Evolutionary conservation across 2,329 filamentous ascomycete genomes (phyloP).

Genomic region (Neofusicoccum laricinum): DNA sequence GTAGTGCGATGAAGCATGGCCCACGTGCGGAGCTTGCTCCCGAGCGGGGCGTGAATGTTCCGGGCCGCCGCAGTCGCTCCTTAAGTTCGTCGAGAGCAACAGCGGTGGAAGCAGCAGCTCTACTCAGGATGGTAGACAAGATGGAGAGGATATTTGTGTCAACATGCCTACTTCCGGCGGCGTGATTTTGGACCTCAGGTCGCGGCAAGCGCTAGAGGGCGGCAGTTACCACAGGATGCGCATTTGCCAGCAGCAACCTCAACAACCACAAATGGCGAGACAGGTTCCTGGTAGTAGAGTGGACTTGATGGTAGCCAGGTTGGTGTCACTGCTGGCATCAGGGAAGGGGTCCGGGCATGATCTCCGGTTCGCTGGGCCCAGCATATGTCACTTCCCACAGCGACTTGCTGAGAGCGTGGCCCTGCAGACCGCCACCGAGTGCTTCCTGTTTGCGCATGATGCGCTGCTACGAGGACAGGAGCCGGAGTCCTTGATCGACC

Average conservation of each 20-base stretch:
- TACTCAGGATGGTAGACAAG: too few species aligned
- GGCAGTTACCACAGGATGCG: slow-evolving; percentile 18
- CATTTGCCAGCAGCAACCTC: neutral
- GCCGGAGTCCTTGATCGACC: slow-evolving; percentile 4
- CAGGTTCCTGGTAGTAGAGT: too few species aligned
- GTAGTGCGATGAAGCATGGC: slow-evolving; percentile 19
- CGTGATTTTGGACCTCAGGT: neutral
- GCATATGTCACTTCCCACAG: slow-evolving; percentile 6
- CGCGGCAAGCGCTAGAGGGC: neutral
- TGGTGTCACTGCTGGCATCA: too few species aligned
- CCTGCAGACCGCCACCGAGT: slow-evolving; percentile 10
- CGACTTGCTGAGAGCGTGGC: slow-evolving; percentile 11
- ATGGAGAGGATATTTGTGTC: too few species aligned
- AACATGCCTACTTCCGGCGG: too few species aligned
- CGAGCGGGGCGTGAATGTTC: slow-evolving; percentile 12
- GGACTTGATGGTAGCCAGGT: too few species aligned
- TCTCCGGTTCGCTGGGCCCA: neutral
- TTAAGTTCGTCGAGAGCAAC: slow-evolving; percentile 9
- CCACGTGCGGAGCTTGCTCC: slow-evolving; percentile 14
- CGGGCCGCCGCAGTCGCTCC: slow-evolving; percentile 2
- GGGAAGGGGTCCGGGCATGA: too few species aligned
- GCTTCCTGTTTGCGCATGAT: slow-evolving; percentile 6
- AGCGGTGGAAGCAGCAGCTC: too few species aligned
- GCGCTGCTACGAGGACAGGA: slow-evolving; percentile 3
- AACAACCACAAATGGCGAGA: too few species aligned